phyloP scores from a whole-genome alignment of 805 yeast species.

The Metschnikowia vanudenii region DNA sequence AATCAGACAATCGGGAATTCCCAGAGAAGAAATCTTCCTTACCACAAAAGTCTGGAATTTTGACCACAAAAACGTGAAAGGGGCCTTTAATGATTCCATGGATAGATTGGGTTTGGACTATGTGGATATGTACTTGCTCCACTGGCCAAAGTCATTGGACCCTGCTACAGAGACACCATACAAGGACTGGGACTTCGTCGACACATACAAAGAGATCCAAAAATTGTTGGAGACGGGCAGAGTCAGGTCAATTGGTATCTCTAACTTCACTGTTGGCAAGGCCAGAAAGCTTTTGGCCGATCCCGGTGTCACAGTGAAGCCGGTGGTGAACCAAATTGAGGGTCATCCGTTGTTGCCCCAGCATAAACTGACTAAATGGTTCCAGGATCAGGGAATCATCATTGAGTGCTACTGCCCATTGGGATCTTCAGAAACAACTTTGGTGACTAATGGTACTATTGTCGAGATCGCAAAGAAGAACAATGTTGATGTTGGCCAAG shows the following conservation, averaged over 20 bases:
- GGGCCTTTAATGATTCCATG: slow-evolving; percentile 19
- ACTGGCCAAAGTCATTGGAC: slow-evolving; percentile 20
- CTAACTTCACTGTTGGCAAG: slow-evolving; percentile 19
- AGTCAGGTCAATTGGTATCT: slow-evolving; percentile 19
- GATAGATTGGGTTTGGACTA: slow-evolving; percentile 18
- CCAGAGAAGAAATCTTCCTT: slow-evolving; percentile 18
- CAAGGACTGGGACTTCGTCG: slow-evolving; percentile 25
- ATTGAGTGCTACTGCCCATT: slow-evolving; percentile 22
- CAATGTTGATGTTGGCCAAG: slow-evolving; percentile 19
- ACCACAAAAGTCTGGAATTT: slow-evolving; percentile 21
- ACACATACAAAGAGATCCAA: slow-evolving; percentile 36
- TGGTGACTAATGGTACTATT: slow-evolving; percentile 17
- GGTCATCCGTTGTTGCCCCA: slow-evolving; percentile 22
- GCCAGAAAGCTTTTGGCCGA: slow-evolving; percentile 18
- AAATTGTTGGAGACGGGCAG: slow-evolving; percentile 25
- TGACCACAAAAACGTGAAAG: slow-evolving; percentile 14
- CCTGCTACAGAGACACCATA: slow-evolving; percentile 11
- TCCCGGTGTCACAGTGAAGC: slow-evolving; percentile 19
- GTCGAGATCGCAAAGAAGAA: slow-evolving; percentile 18
- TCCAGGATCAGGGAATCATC: slow-evolving; percentile 14
- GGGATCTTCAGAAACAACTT: slow-evolving; percentile 17
- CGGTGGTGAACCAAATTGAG: slow-evolving; percentile 23
- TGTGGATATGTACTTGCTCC: slow-evolving; percentile 21
- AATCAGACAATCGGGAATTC: slow-evolving; percentile 29
- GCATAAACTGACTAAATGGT: slow-evolving; percentile 16